A percentile compares a stretch with the other conserved stretches of the same genome.
phyloP scores from a whole-genome alignment of 345 rosid species.

The Sapria himalayana region DNA sequence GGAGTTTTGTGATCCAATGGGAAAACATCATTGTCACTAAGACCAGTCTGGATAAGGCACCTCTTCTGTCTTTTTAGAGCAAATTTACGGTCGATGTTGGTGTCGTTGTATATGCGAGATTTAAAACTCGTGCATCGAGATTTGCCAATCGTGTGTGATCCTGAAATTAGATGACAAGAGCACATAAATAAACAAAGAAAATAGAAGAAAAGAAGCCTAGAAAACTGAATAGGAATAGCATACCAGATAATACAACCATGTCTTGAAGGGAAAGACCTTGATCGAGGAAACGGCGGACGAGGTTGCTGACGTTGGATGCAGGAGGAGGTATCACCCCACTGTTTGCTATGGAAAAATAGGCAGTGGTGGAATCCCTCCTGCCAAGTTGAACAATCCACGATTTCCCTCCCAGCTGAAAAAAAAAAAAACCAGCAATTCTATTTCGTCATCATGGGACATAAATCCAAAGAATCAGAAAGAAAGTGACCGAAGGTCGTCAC shows the following conservation, averaged over 20 bases:
- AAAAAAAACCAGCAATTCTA: too few relatives aligned
- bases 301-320: slow-evolving; percentile 13
- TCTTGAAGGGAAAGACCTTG: slow-evolving; percentile 20
- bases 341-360: slow-evolving; percentile 21
- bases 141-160: slow-evolving; percentile 34
- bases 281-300: slow-evolving; percentile 15
- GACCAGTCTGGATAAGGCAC: slow-evolving; percentile 16
- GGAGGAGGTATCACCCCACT: slow-evolving; percentile 24
- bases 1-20: slow-evolving; percentile 17
- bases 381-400: slow-evolving; percentile 24
- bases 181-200: too few relatives aligned
- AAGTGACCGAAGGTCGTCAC: too few relatives aligned
- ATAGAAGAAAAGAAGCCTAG: too few relatives aligned
- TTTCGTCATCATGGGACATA: too few relatives aligned
- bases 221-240: too few relatives aligned
- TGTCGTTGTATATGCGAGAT: slow-evolving; percentile 21
- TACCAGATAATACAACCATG: slow-evolving; percentile 25
- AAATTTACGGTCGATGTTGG: slow-evolving; percentile 15
- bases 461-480: too few relatives aligned
- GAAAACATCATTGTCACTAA: slow-evolving; percentile 14
- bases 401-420: slow-evolving; percentile 17
- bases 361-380: slow-evolving; percentile 29
- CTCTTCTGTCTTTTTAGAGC: slow-evolving; percentile 9
- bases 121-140: slow-evolving; percentile 31
- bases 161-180: too few relatives aligned